Evolutionary conservation across 768 basidiomycete species (phyloP).

Genomic region (Udeniomyces megalosporus): DNA sequence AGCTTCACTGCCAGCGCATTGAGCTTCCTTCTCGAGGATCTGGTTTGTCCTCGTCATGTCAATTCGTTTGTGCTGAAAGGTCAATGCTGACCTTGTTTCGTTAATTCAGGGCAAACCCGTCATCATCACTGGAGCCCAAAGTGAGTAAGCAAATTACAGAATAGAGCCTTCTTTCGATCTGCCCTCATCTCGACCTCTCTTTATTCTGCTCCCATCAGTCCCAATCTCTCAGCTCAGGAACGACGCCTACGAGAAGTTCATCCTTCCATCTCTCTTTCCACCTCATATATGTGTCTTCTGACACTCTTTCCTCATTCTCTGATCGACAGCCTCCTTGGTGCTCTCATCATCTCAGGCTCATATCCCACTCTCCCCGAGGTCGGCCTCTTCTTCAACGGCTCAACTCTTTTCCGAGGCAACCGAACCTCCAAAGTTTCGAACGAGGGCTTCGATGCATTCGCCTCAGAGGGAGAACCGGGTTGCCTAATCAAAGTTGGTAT

Average conservation of each 20-base stretch:
- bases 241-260: constrained; percentile 38
- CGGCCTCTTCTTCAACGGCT: constrained; percentile 74
- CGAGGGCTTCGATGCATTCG: constrained; percentile 66
- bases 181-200: not conserved
- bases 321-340: constrained; percentile 75
- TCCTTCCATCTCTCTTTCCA: too few relatives aligned
- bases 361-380: constrained; percentile 54
- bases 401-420: constrained; percentile 54
- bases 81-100: not conserved
- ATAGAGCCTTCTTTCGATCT: not conserved
- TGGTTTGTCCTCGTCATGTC: constrained; percentile 50
- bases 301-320: too few relatives aligned
- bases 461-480: constrained; percentile 32
- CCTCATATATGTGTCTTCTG: too few relatives aligned
- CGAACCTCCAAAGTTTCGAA: constrained; percentile 50
- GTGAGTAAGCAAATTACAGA: constrained; percentile 42
- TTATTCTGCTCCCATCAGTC: not conserved
- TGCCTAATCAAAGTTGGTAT: constrained; percentile 74
- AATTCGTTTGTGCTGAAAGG: constrained; percentile 29
- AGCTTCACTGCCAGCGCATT: constrained; percentile 68
- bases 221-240: constrained; percentile 61
- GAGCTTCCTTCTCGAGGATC: constrained; percentile 78
- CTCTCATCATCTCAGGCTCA: constrained; percentile 73
- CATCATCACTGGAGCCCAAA: constrained; percentile 83
- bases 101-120: constrained; percentile 31